Evolutionary conservation across 2,329 filamentous ascomycete species (phyloP), one percentile per base, ranked within the genome.

Genomic region (Hymenoscyphus repandus): DNA sequence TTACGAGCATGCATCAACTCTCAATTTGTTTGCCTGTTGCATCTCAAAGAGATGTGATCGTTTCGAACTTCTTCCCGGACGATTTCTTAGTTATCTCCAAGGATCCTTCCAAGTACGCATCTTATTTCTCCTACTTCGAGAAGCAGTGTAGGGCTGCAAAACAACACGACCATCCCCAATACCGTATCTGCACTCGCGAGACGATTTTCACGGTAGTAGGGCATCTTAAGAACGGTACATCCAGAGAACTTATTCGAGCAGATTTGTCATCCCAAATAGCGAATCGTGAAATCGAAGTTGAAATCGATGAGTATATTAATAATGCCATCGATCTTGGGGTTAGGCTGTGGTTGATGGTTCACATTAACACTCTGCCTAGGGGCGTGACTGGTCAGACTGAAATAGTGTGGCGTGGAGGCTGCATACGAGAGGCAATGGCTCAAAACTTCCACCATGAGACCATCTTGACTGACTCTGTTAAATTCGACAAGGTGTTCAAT

Each of bases 401-500:
- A 27, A 6, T 51, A n/a, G 10, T 22, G 2, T 51, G 43, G 49
- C 13, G 9, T 1, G 27, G 30, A 34, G 49, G 43, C 15, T 17
- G 9, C 12, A 17, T 51, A 7, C 46, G 42, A 38, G 33, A 45
- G 5, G 3, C 13, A 4, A 17, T 41, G 33, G 37, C 22, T 5
- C 22, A 3, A 15, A 27, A 34, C 12, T 51, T 42, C 22, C 11
- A 12, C n/a, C 27, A 41, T 34, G 17, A 46, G 27, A 36, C 18
- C 12, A 37, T 51, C 37, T 37, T 51, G 43, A 47, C 43, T 6
- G 49, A 51, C 18, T 37, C 30, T 15, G 43, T 43, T 9, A 51
- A 43, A 30, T 31, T 45, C 31, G 47, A 17, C 20, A 52, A 31
- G 52, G 41, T 53, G 5, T 63, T 64, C 42, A 58, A 52, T 13